Percentiles rank a stretch among this genome's conserved stretches.
These are phyloP conservation scores for Dactylonectria estremocensis DNA, from an alignment of 2,329 filamentous ascomycete species.

Conservation along the genomic window DNA sequence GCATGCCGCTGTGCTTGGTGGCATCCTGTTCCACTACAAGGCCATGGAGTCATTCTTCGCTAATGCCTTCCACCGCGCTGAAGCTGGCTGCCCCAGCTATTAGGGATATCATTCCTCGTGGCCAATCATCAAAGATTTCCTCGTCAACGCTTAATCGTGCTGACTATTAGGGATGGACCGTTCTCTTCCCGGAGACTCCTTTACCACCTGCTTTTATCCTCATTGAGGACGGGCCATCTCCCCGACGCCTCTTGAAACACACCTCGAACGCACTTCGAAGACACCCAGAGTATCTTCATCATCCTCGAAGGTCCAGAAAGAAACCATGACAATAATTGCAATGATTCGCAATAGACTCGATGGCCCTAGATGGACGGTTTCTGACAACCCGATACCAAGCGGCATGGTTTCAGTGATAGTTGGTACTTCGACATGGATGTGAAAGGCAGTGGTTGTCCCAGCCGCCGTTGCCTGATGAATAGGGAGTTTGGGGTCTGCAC, in stretches of 20 bases:
- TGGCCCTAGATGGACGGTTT: background rate
- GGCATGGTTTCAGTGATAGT: background rate
- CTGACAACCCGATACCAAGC: background rate
- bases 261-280: background rate
- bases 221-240: background rate
- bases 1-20: constrained; percentile 94
- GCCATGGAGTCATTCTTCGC: constrained; percentile 98
- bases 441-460: background rate
- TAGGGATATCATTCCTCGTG: constrained; percentile 47
- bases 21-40: constrained; percentile 96
- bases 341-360: background rate
- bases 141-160: background rate
- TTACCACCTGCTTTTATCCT: too few species aligned
- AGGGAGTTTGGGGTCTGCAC: background rate
- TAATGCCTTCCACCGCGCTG: constrained; percentile 78
- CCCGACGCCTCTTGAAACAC: background rate
- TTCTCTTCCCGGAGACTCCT: background rate
- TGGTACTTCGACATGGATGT: background rate
- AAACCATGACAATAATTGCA: background rate
- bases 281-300: background rate
- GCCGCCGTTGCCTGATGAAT: background rate
- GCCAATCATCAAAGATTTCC: background rate
- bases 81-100: constrained; percentile 71
- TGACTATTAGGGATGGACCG: background rate
- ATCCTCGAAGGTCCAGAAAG: background rate